A percentile compares a stretch with the other conserved stretches of the same genome.
phyloP scores from a whole-genome alignment of 306 rosid genomes.

The Citrullus mucosospermus region DNA sequence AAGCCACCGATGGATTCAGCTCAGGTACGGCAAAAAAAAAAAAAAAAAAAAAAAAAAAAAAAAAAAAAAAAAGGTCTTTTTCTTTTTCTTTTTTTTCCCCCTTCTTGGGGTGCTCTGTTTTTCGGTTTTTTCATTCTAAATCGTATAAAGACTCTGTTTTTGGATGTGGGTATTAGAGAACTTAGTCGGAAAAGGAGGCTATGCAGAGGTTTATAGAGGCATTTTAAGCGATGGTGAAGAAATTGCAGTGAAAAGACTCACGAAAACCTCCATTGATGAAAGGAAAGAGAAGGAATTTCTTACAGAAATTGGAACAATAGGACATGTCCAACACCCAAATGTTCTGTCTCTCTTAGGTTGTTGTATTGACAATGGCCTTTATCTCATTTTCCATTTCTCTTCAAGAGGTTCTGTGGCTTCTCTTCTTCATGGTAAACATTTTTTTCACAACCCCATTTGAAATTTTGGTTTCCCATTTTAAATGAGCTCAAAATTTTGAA shows the following conservation, averaged over 20 bases:
- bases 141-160: neutral
- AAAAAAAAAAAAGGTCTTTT: too few species aligned
- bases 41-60: too few species aligned
- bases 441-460: neutral
- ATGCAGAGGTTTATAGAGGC: conserved; percentile 86
- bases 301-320: conserved; percentile 88
- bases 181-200: conserved; percentile 84
- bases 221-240: conserved; percentile 41
- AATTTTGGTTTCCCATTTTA: neutral
- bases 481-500: neutral
- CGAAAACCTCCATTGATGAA: conserved; percentile 56
- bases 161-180: conserved; percentile 37
- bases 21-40: conserved; percentile 28
- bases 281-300: conserved; percentile 83
- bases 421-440: conserved; percentile 60
- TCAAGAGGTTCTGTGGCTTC: conserved; percentile 77
- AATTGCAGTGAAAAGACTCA: conserved; percentile 80
- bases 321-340: conserved; percentile 69
- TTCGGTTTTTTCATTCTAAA: neutral
- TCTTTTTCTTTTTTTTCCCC: too few species aligned
- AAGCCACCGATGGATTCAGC: conserved; percentile 74
- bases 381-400: conserved; percentile 65
- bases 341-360: conserved; percentile 71
- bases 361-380: conserved; percentile 79
- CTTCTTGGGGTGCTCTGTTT: neutral